Percentiles rank a stretch among this genome's conserved stretches.
Evolutionary conservation across 169 alveolate species (phyloP).

Genomic region (Cryptosporidium sp.): DNA sequence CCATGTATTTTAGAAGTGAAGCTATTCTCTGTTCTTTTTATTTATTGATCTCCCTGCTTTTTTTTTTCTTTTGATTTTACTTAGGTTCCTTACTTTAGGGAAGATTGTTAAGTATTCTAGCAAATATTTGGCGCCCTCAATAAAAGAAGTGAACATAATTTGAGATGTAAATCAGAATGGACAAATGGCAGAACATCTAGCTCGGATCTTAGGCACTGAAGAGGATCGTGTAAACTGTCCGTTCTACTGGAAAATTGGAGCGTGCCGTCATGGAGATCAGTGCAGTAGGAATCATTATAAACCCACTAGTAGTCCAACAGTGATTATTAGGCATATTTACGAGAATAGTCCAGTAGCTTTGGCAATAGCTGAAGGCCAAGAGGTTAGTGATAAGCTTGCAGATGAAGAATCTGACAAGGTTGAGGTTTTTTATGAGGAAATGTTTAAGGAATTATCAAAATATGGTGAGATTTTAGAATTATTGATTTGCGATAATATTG

Average conservation of each 20-base stretch:
- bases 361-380: slow-evolving; percentile 98
- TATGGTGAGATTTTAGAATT: slow-evolving; percentile 98
- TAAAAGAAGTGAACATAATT: neutral
- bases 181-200: slow-evolving; percentile 98
- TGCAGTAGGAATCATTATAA: slow-evolving; percentile 98
- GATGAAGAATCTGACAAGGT: slow-evolving; percentile 97
- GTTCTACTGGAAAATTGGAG: slow-evolving; percentile 99
- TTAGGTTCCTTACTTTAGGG: too few relatives aligned
- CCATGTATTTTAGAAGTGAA: neutral
- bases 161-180: neutral
- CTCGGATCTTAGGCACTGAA: slow-evolving; percentile 98
- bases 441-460: slow-evolving; percentile 95
- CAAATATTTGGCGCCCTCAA: neutral
- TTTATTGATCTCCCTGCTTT: too few relatives aligned
- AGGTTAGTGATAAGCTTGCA: slow-evolving; percentile 93
- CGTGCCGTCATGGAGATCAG: slow-evolving; percentile 99
- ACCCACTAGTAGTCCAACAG: slow-evolving; percentile 96
- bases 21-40: too few relatives aligned
- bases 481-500: slow-evolving; percentile 98
- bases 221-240: slow-evolving; percentile 99
- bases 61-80: too few relatives aligned
- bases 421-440: slow-evolving; percentile 98
- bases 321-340: slow-evolving; percentile 96
- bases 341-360: slow-evolving; percentile 98
- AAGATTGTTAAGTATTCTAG: neutral